A percentile compares a stretch with the other conserved stretches of the same genome.
Conservation (phyloP, 371 early-diverging fungal genomes). For the Mortierella sp. region DNA sequence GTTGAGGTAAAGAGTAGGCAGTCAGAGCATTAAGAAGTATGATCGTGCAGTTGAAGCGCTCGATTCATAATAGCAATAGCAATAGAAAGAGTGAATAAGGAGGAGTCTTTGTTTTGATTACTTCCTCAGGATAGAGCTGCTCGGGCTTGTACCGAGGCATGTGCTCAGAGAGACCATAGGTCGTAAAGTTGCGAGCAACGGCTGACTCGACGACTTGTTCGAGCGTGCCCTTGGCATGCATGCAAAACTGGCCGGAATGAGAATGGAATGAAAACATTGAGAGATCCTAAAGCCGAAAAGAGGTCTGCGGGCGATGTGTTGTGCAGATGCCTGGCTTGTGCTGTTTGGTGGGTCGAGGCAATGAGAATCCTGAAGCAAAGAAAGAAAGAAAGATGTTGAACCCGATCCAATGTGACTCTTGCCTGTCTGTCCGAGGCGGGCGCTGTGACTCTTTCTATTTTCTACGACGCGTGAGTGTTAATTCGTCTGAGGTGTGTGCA, state of each 20-base stretch:
- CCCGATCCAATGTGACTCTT: no score
- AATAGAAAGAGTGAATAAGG: background rate
- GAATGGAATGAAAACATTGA: conserved; percentile 80
- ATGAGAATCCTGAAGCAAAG: no score
- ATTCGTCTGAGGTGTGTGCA: no score
- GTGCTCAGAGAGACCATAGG: conserved; percentile 85
- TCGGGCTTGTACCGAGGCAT: conserved; percentile 74
- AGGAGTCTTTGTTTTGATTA: background rate
- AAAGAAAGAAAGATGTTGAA: no score
- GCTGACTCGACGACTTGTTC: conserved; percentile 80
- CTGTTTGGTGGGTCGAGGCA: no score
- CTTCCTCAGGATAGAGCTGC: conserved; percentile 90
- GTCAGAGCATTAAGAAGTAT: no score
- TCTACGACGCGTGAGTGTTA: no score
- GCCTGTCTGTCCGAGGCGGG: no score
- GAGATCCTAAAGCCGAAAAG: conserved; percentile 47
- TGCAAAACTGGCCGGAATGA: conserved; percentile 89
- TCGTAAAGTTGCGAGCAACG: conserved; percentile 69
- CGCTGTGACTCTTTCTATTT: no score
- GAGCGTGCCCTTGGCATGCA: conserved; percentile 81
- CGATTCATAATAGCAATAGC: background rate
- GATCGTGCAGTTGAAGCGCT: conserved; percentile 12
- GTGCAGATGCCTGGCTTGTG: no score
- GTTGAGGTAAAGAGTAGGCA: background rate
- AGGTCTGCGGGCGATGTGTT: no score